Conservation (phyloP, 2,329 filamentous ascomycete genomes). For the Paracoccidioides lutzii region DNA sequence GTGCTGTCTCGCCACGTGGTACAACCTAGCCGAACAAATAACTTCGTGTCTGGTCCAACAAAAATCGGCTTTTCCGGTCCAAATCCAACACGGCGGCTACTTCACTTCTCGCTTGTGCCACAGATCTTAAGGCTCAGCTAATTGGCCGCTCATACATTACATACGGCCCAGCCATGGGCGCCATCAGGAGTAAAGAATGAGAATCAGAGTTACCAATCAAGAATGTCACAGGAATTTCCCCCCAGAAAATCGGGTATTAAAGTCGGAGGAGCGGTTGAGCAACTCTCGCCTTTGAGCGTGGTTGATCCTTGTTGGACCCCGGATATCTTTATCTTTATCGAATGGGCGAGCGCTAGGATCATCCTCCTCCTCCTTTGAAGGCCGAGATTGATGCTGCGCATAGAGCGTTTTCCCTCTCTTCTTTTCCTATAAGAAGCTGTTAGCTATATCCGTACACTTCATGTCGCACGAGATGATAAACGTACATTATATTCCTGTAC, state of each 20-base stretch:
- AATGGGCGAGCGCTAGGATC: conserved; percentile 84
- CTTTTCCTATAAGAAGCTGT: conserved; percentile 8
- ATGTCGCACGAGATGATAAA: background rate
- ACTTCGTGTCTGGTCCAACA: no score
- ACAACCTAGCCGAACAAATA: no score
- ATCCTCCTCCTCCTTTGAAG: conserved; percentile 60
- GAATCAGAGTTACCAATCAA: background rate
- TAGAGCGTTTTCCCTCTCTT: conserved; percentile 10
- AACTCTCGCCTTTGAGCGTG: conserved; percentile 64
- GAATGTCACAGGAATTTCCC: conserved; percentile 43
- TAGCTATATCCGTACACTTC: background rate
- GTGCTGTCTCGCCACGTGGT: no score
- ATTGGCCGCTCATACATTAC: no score
- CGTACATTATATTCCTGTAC: conserved; percentile 14
- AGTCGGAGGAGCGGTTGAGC: conserved; percentile 65
- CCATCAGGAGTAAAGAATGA: background rate
- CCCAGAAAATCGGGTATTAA: conserved; percentile 67
- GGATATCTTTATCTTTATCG: conserved; percentile 90
- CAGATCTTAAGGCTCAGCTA: no score
- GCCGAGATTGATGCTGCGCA: conserved; percentile 8
- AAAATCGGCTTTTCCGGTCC: no score
- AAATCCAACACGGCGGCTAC: no score
- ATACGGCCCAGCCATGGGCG: background rate
- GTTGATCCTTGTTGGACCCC: conserved; percentile 57
- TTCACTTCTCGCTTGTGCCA: no score